These are phyloP conservation scores for Diaporthe nobilis DNA, from an alignment of 2,329 filamentous ascomycete genomes.

Conservation along the genomic window DNA sequence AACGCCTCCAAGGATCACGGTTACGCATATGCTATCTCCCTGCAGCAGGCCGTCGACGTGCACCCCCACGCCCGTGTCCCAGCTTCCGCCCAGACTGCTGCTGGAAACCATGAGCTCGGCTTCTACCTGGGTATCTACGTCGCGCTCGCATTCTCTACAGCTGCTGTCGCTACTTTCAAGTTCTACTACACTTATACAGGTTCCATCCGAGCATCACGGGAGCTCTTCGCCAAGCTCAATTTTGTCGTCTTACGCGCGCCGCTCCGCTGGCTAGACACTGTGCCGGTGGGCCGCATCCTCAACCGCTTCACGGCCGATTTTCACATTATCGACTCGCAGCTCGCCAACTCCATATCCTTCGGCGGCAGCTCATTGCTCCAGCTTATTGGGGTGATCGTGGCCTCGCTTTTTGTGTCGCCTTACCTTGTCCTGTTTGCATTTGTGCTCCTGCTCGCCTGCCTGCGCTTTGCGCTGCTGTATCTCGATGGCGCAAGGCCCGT, in stretches of 20 bases:
- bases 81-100: constrained; percentile 31
- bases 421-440: constrained; percentile 74
- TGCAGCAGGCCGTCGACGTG: constrained; percentile 60
- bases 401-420: constrained; percentile 77
- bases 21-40: constrained; percentile 59
- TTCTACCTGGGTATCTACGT: constrained; percentile 81
- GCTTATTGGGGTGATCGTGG: constrained; percentile 75
- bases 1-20: constrained; percentile 53
- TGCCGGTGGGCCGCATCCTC: constrained; percentile 81
- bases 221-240: constrained; percentile 76
- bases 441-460: constrained; percentile 69
- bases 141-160: constrained; percentile 68
- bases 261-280: constrained; percentile 85
- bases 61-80: constrained; percentile 52
- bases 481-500: constrained; percentile 80
- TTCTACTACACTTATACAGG: constrained; percentile 76
- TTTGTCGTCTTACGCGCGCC: constrained; percentile 79
- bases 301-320: constrained; percentile 87
- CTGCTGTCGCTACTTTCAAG: constrained; percentile 71
- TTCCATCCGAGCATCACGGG: constrained; percentile 77
- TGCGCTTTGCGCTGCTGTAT: constrained; percentile 73
- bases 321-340: constrained; percentile 77
- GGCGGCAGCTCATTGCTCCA: constrained; percentile 72
- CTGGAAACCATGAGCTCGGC: constrained; percentile 57
- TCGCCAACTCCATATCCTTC: constrained; percentile 75